Base-by-base conservation (phyloP, 176 grass and related monocot species). In the Zea luxurians region DNA sequence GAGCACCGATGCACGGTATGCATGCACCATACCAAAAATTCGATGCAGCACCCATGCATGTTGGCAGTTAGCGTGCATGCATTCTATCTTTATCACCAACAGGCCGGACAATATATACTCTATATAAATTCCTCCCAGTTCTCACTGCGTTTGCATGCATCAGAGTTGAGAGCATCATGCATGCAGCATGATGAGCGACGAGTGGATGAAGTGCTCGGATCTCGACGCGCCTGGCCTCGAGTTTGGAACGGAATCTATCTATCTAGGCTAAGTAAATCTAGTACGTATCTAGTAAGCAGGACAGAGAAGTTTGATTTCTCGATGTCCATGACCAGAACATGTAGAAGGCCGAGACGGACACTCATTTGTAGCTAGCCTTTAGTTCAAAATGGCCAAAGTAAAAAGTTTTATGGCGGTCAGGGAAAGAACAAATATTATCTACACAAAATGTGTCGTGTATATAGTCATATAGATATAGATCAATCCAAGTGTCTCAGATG, bases 231-330 rank as follows among this genome's bases (percentile, higher is more conserved):
- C 17, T 15, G 37, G 20, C 34, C 44, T n/a, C 64, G 74, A 27
- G 67, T 53, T 69, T 13, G 10, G 27, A 58, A 61, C 5, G 64
- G 78, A 53, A 86, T 69, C 70, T 86, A 60, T 64, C 75, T 13
- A 49, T 61, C 58, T 61, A 61, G 8, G 53, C 58, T 34, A 35
- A 80, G 75, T 67, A 66, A 61, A 61, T 68, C 70, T 75, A 68
- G 71, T 76, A 54, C 44, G 45, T 68, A 75, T 53, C 62, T 44
- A 42, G 77, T 27, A 27, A 27, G 27, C 27, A 27, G 27, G 27
- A 27, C 27, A 27, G 27, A 27, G 27, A 27, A 77, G 54, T 1
- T 20, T 38, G 27, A 27, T 27, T 60, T 7, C 75, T 37, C 38
- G 34, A 61, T 37, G 13, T 61, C 10, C 41, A 50, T 72, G 11